A percentile compares a stretch with the other conserved stretches of the same genome.
phyloP scores from a whole-genome alignment of 176 grass and related monocot genomes.

The Oryza rufipogon region DNA sequence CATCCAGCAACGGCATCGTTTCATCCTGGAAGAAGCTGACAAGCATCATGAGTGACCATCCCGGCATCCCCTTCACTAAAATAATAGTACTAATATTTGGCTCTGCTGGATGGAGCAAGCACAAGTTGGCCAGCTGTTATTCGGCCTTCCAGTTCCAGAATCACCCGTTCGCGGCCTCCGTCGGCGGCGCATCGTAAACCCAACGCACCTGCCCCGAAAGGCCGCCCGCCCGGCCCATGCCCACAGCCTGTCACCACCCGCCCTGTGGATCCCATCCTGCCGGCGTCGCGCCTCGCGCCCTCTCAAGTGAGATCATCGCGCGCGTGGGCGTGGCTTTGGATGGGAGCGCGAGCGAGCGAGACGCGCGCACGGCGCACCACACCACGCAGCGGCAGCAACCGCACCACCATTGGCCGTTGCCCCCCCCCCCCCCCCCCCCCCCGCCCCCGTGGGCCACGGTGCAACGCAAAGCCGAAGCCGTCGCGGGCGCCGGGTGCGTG shows the following conservation, averaged over 20 bases:
- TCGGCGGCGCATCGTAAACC: neutral
- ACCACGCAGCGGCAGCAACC: neutral
- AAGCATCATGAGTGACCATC: neutral
- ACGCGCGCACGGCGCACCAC: neutral
- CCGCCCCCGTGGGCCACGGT: conserved; percentile 1
- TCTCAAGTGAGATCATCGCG: conserved; percentile 7
- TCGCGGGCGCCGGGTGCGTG: neutral
- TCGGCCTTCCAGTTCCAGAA: neutral
- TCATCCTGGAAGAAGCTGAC: neutral
- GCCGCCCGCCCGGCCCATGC: neutral
- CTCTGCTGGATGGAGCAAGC: neutral
- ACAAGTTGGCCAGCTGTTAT: conserved; percentile 39
- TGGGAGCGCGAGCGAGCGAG: neutral
- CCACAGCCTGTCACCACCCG: conserved; percentile 8
- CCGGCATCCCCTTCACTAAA: neutral
- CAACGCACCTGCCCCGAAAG: neutral
- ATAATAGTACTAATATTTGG: neutral
- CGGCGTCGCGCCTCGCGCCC: neutral
- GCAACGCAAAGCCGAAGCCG: conserved; percentile 17
- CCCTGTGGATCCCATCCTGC: conserved; percentile 21
- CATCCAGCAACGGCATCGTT: neutral
- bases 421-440: no score
- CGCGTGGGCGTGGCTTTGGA: neutral
- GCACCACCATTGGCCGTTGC: neutral
- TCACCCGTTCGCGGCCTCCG: neutral